Base-by-base conservation (phyloP, 2,329 filamentous ascomycete genomes). In the Alternaria ethzedia region DNA sequence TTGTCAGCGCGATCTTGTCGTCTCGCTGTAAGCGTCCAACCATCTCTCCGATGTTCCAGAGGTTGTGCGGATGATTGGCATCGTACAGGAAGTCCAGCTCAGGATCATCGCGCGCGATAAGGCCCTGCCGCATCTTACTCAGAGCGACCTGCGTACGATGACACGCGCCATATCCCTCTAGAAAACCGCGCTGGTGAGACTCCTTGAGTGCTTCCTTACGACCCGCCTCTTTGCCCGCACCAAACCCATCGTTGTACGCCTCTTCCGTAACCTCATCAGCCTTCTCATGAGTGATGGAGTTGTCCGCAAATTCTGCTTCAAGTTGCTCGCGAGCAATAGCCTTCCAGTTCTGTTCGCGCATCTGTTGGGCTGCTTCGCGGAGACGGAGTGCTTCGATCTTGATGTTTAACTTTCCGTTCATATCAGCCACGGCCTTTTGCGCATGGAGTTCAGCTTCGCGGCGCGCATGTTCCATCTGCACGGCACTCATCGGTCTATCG, bases 11-110 rank as follows among this genome's bases (percentile, higher is more conserved):
- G 9, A 4, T 26, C 25, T 26, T 26, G 9, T 26, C 25, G 8
- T 26, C 25, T 10, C 9, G 8, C 25, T 26, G 8, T 1, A 26
- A 1, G 8, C 25, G 25, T 26, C 25, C 25, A 10, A 26, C 25
- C 25, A 26, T 26, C 25, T 26, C 8, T 1, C 25, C 25, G 25
- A 26, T 26, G 25, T 26, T 26, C 25, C 25, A 26, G 0, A 65
- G 57, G n/a, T 75, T 71, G 2, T 69, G 41, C 0, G 66, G 54
- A 43, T 74, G 70, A 0, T 49, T 55, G 3, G 56, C 54, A 11
- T 78, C 69, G 20, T 66, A 67, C 1, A 78, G 11, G 21, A 73
- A 73, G 1, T 63, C 63, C 4, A 75, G 8, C 25, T 73, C 70
- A 0, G 67, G 62, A 36, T 63, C 70, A 5, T 72, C 67, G 2